phyloP scores from a whole-genome alignment of 1,284 basidiomycete species.

The Mycena citricolor region DNA sequence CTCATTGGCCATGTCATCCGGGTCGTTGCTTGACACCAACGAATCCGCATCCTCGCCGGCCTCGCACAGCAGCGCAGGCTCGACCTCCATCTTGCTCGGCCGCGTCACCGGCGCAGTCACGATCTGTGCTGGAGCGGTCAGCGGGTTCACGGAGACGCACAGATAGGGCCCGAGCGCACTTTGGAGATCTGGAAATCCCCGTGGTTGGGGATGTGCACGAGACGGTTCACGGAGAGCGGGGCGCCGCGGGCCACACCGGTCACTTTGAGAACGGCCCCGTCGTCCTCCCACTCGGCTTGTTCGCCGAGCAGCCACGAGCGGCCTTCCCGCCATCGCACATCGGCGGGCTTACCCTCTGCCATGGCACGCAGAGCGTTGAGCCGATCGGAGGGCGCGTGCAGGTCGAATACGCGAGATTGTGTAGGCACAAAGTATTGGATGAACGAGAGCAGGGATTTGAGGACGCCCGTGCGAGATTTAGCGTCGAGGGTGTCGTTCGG shows the following conservation, averaged over 20 bases:
- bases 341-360: constrained; percentile 76
- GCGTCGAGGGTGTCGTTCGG: constrained; percentile 47
- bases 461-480: constrained; percentile 64
- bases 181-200: constrained; percentile 88
- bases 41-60: constrained; percentile 82
- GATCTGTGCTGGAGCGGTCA: no score
- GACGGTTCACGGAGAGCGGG: constrained; percentile 77
- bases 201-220: constrained; percentile 86
- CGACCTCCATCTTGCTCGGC: constrained; percentile 58
- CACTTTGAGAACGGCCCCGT: constrained; percentile 66
- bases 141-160: no score
- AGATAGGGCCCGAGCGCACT: constrained; percentile 46
- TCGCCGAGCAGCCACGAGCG: constrained; percentile 84
- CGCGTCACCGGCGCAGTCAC: constrained; percentile 56
- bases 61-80: constrained; percentile 56
- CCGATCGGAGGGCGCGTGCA: constrained; percentile 63
- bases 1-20: constrained; percentile 89
- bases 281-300: constrained; percentile 55
- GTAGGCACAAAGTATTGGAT: constrained; percentile 92
- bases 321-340: constrained; percentile 82
- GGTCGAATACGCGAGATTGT: constrained; percentile 67
- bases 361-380: constrained; percentile 72
- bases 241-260: constrained; percentile 86
- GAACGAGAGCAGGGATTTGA: constrained; percentile 90
- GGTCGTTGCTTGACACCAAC: constrained; percentile 83